Evolutionary conservation across 768 basidiomycete species (phyloP), one percentile per base, ranked within the genome.

Genomic region (Amanita rimosa): DNA sequence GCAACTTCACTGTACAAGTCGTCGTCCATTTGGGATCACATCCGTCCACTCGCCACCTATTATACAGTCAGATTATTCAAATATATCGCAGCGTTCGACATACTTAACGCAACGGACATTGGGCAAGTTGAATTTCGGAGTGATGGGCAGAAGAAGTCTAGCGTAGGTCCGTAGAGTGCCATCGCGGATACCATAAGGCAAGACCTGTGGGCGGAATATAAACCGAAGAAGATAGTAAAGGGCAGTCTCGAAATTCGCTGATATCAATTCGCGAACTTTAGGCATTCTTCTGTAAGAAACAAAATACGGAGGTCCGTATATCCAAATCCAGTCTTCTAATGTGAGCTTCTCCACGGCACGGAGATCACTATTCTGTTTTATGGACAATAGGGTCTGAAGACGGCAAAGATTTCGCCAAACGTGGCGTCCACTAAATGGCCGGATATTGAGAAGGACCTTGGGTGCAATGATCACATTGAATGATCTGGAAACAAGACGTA

Each of bases 21-120:
- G 27, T 31, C 17, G 26, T 27, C 47, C 47, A 48, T 17, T 46
- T 29, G n/a, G 45, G 45, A 24, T 46, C 45, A 6, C 31, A 27
- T 17, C 2, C 40, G 2, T 39, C n/a, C 16, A 19, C 17, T 10
- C 7, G 10, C 38, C 37, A 40, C 8, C 45, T 46, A 21, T 17
- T 6, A 39, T n/a, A 40, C 7, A 31, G 17, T 38, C 36, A 48
- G 37, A 14, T 11, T 9, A 14, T 14, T 14, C 3, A 6, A 9
- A 10, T 19, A 14, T 6, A 40, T 37, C 13, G 7, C 3, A 13
- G 13, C 21, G 10, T 17, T 16, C 5, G 6, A 33, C 47, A 8
- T 29, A 48, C 47, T 16, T 19, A 9, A 48, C 47, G 4, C 27
- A 26, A 24, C 47, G 47, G 38, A 48, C 21, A 37, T 48, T 48